Base-by-base conservation (phyloP, 805 yeast species). In the Priceomyces castillae region DNA sequence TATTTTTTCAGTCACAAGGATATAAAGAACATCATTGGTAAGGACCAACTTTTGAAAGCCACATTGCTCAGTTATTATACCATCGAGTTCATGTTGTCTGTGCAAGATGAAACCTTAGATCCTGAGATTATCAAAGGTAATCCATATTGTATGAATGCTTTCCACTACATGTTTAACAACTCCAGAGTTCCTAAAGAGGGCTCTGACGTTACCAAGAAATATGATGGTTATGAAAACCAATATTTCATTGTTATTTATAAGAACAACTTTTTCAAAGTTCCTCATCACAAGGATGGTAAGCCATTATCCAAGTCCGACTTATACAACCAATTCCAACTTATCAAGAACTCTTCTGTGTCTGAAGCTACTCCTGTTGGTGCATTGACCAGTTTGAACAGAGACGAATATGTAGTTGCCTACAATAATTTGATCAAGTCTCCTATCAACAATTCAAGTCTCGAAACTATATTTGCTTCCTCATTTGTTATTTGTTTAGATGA, bases 141-240 rank as follows among this genome's bases (percentile, higher is more conserved):
- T 51, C 96, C 97, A n/a, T 85, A 81, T 60, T 92, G 97, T 67
- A 92, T 92, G 98, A 90, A 88, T 64, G 83, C 95, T 26, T 90
- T 88, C 77, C 80, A 79, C 58, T 79, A 81, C 71, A 85, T 92
- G 96, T 92, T 92, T 75, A 88, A 90, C 73, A 87, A 84, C 60
- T 78, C 86, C 44, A 78, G 98, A 56, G 76, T 87, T 41, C 97
- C 97, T n/a, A 72, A 69, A 34, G 67, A 67, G 18, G 69, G 69
- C n/a, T 62, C 75, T 44, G 97, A 92, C 62, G 71, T 76, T 46
- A 84, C 84, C 53, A 73, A 75, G 22, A 59, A 67, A 46, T 82
- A 79, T 64, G 66, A 72, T 12, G 60, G 64, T 30, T 71, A 67
- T 30, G 62, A 67, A 37, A 80, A 87, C 65, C 78, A 83, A 58